Evolutionary conservation across 2,329 filamentous ascomycete species (phyloP).

Genomic region (Cadophora sp.): DNA sequence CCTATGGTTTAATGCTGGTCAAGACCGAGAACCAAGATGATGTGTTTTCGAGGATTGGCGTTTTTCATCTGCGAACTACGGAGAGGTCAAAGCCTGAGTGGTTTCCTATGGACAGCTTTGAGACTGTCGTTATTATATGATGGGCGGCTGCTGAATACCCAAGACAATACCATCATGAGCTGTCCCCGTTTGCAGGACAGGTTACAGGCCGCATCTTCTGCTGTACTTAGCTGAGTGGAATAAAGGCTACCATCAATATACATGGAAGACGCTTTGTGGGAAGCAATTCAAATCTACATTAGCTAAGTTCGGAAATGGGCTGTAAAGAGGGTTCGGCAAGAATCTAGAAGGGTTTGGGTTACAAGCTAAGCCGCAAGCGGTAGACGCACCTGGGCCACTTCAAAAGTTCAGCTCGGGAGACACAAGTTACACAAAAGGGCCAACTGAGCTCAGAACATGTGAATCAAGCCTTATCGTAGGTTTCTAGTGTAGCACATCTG

Average conservation of each 20-base stretch:
- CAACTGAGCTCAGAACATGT: neutral
- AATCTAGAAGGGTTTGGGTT: too few relatives aligned
- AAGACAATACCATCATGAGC: too few relatives aligned
- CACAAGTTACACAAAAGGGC: neutral
- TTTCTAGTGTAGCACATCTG: neutral
- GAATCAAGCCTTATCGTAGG: neutral
- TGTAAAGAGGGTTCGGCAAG: too few relatives aligned
- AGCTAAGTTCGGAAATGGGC: too few relatives aligned
- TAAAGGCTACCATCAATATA: too few relatives aligned
- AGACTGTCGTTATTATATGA: neutral
- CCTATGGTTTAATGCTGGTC: constrained; percentile 4
- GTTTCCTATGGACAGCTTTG: neutral
- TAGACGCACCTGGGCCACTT: too few relatives aligned
- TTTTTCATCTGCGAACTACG: constrained; percentile 7
- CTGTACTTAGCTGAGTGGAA: too few relatives aligned
- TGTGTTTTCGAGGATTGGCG: constrained; percentile 4
- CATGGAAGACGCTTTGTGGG: too few relatives aligned
- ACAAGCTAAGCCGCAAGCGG: too few relatives aligned
- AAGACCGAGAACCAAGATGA: neutral
- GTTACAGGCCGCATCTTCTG: too few relatives aligned
- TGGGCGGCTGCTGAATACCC: neutral
- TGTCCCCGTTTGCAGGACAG: too few relatives aligned
- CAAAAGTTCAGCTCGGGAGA: neutral
- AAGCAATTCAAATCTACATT: too few relatives aligned
- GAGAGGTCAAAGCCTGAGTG: neutral